These are phyloP conservation scores for Halteria grandinella DNA, from an alignment of 73 alveolate species.

Conservation along the genomic window DNA sequence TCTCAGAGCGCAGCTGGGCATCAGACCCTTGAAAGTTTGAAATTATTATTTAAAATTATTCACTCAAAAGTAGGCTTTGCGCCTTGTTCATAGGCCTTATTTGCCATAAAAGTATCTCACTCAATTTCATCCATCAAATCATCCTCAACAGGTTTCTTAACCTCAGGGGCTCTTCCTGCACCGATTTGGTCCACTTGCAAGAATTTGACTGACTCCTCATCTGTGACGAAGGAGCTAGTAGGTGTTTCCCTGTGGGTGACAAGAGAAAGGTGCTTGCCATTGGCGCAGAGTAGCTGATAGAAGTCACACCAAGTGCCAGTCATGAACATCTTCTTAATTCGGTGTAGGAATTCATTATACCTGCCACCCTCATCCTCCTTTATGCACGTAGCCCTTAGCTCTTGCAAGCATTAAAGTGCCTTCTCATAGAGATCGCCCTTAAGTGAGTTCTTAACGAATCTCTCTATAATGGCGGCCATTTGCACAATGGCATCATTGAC, in stretches of 20 bases:
- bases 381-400: constrained; percentile 90
- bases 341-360: constrained; percentile 83
- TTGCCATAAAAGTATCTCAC: constrained; percentile 15
- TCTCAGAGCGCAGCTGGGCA: constrained; percentile 50
- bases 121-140: constrained; percentile 83
- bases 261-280: too few species aligned
- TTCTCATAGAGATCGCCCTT: constrained; percentile 90
- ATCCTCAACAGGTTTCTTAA: constrained; percentile 53
- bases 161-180: too few species aligned
- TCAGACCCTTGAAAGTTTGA: constrained; percentile 4
- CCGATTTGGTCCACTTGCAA: too few species aligned
- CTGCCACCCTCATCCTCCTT: constrained; percentile 89
- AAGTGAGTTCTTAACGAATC: constrained; percentile 69
- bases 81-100: neutral
- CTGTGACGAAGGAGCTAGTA: too few species aligned
- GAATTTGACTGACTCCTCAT: too few species aligned
- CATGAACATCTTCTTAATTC: too few species aligned
- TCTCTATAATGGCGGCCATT: constrained; percentile 80
- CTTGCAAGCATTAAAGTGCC: constrained; percentile 92
- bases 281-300: too few species aligned
- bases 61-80: neutral
- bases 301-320: too few species aligned
- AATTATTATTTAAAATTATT: neutral
- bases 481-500: constrained; percentile 90
- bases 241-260: too few species aligned